Conservation (phyloP, 768 basidiomycete species). For the Austroboletus eburneus region DNA sequence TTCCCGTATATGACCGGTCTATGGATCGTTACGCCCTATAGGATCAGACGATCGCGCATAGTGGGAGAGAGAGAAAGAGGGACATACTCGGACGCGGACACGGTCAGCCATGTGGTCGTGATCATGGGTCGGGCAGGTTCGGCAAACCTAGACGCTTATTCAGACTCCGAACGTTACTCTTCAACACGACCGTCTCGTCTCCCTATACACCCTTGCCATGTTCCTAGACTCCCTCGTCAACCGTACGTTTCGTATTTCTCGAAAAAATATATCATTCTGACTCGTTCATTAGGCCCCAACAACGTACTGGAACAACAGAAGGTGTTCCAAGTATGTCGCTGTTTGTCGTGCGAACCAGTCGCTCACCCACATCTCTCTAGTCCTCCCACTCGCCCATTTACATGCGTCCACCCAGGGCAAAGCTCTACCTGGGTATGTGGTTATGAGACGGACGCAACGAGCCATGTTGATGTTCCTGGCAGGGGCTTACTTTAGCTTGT, state of each 20-base stretch:
- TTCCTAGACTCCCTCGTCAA: conserved; percentile 65
- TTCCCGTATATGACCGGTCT: conserved; percentile 97
- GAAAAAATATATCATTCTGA: background rate
- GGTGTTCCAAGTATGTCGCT: conserved; percentile 52
- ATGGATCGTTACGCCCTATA: conserved; percentile 82
- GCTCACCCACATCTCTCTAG: conserved; percentile 16
- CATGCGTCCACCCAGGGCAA: conserved; percentile 57
- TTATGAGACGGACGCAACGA: too few relatives aligned
- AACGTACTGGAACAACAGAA: conserved; percentile 61
- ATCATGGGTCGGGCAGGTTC: conserved; percentile 34
- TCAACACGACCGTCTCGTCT: background rate
- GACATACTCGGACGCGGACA: conserved; percentile 71
- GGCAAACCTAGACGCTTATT: conserved; percentile 31
- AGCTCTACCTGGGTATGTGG: conserved; percentile 57
- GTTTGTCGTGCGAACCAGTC: background rate
- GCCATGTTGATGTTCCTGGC: background rate
- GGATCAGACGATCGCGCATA: background rate
- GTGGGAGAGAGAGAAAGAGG: background rate
- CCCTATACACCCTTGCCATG: conserved; percentile 15
- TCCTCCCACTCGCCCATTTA: conserved; percentile 49
- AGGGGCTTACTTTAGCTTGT: conserved; percentile 56
- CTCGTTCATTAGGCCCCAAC: conserved; percentile 49
- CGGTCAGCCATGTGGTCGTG: conserved; percentile 58
- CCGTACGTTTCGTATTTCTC: conserved; percentile 44
- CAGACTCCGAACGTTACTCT: conserved; percentile 28